Percentiles rank a stretch among this genome's conserved stretches.
Conservation (phyloP, 305 asterid genomes). For the Euphrasia arctica region DNA sequence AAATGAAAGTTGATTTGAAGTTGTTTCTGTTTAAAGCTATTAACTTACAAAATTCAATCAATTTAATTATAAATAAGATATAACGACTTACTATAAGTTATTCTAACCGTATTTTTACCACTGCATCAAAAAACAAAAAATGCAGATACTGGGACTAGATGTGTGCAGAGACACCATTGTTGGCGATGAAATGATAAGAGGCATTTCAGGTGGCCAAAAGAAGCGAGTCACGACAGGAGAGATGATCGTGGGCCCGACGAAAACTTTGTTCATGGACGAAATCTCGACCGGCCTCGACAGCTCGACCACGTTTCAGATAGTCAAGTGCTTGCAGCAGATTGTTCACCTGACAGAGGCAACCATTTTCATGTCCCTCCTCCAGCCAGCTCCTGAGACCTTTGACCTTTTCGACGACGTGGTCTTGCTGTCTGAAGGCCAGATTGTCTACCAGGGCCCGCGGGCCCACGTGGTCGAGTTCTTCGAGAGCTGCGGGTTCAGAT, state of each 20-base stretch:
- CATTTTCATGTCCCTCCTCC: constrained; percentile 67
- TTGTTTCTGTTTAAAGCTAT: no score
- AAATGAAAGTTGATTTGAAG: background rate
- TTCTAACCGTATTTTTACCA: background rate
- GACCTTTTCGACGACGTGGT: constrained; percentile 68
- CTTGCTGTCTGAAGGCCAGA: constrained; percentile 56
- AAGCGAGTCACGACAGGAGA: constrained; percentile 93
- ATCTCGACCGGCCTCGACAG: constrained; percentile 76
- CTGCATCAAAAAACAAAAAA: background rate
- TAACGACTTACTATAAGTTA: no score
- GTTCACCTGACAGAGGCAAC: constrained; percentile 69
- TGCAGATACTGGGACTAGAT: constrained; percentile 87
- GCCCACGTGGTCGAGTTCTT: constrained; percentile 51
- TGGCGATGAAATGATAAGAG: constrained; percentile 87
- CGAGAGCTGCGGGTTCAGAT: constrained; percentile 60
- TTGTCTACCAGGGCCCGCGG: constrained; percentile 65
- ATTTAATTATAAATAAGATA: no score
- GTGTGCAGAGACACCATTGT: constrained; percentile 81
- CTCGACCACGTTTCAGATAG: constrained; percentile 70
- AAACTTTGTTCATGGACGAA: constrained; percentile 67
- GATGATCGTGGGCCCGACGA: constrained; percentile 70
- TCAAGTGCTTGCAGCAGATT: constrained; percentile 61
- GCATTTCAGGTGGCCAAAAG: constrained; percentile 97
- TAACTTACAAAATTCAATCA: no score
- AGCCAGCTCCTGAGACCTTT: constrained; percentile 74